phyloP scores from a whole-genome alignment of 2,329 filamentous ascomycete genomes.

The Ascochyta fabae region DNA sequence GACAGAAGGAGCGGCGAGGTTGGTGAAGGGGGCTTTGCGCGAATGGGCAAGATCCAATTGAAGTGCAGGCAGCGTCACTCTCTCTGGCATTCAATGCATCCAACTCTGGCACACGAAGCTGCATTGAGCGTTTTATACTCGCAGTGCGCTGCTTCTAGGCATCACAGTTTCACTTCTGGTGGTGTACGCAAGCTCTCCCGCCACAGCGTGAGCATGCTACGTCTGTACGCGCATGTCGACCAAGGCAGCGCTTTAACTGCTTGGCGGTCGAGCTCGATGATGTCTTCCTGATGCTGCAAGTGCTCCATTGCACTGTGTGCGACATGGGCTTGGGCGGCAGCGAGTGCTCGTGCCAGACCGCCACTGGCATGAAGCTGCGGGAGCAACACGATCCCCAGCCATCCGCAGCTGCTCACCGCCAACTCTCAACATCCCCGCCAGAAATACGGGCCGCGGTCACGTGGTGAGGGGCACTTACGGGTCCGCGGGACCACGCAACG shows the following conservation, averaged over 20 bases:
- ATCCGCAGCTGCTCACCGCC: constrained; percentile 45
- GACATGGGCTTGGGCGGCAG: constrained; percentile 29
- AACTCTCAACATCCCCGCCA: constrained; percentile 33
- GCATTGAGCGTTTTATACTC: constrained; percentile 22
- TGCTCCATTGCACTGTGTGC: constrained; percentile 21
- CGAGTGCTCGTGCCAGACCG: constrained; percentile 27
- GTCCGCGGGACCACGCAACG: constrained; percentile 12
- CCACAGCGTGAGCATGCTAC: constrained; percentile 36
- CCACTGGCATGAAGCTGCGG: constrained; percentile 23
- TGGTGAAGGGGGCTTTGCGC: constrained; percentile 37
- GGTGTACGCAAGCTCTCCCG: constrained; percentile 46
- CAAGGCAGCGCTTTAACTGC: constrained; percentile 40
- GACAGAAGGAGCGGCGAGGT: constrained; percentile 41
- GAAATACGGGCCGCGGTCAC: constrained; percentile 26
- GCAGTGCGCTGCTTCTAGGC: constrained; percentile 19
- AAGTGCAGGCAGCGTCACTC: constrained; percentile 15
- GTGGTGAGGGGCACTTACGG: constrained; percentile 43
- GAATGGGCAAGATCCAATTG: constrained; percentile 24
- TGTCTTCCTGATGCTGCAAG: constrained; percentile 7
- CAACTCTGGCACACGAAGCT: constrained; percentile 2
- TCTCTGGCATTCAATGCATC: constrained; percentile 8
- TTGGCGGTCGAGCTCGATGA: constrained; percentile 25
- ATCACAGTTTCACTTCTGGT: constrained; percentile 16
- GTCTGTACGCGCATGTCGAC: constrained; percentile 16
- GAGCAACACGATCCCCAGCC: constrained; percentile 37